A percentile compares a stretch with the other conserved stretches of the same genome.
phyloP scores from a whole-genome alignment of 352 stramenopile species.

The Globisporangium paroecandrum region DNA sequence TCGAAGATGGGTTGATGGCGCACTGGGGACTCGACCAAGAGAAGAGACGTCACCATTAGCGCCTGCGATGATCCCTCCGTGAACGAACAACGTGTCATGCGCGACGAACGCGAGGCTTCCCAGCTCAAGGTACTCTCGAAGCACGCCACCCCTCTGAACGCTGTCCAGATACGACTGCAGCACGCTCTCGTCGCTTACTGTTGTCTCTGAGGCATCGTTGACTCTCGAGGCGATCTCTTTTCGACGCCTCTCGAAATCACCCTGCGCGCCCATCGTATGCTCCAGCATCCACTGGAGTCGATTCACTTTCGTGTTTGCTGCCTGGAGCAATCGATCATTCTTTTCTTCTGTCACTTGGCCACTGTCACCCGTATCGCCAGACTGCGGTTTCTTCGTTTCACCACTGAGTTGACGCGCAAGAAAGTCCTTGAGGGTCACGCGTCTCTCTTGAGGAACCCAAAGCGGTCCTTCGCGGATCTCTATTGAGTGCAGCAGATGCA shows the following conservation, averaged over 20 bases:
- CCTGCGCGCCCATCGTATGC: conserved; percentile 88
- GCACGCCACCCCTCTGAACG: conserved; percentile 62
- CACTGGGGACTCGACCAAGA: conserved; percentile 72
- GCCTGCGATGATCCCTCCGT: conserved; percentile 82
- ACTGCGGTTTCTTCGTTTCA: neutral
- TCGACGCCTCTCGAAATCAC: conserved; percentile 87
- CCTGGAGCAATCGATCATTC: conserved; percentile 19
- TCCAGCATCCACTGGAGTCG: conserved; percentile 89
- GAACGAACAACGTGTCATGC: conserved; percentile 90
- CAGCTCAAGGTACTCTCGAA: conserved; percentile 84
- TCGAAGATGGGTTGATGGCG: conserved; percentile 26
- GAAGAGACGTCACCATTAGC: conserved; percentile 38
- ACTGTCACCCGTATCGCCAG: neutral
- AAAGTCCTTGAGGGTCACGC: conserved; percentile 49
- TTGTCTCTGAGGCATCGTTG: conserved; percentile 3
- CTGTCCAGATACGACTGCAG: conserved; percentile 75
- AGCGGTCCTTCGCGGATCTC: conserved; percentile 64
- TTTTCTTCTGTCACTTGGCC: neutral
- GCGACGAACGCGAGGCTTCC: conserved; percentile 76
- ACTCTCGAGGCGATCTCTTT: conserved; percentile 56
- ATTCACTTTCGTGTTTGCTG: conserved; percentile 74
- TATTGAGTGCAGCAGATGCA: conserved; percentile 16
- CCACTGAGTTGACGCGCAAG: conserved; percentile 27
- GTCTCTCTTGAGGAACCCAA: conserved; percentile 61
- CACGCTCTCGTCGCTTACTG: conserved; percentile 74